Base-by-base conservation (phyloP, 495 filamentous ascomycete species). In the Friedmanniomyces endolithicus region DNA sequence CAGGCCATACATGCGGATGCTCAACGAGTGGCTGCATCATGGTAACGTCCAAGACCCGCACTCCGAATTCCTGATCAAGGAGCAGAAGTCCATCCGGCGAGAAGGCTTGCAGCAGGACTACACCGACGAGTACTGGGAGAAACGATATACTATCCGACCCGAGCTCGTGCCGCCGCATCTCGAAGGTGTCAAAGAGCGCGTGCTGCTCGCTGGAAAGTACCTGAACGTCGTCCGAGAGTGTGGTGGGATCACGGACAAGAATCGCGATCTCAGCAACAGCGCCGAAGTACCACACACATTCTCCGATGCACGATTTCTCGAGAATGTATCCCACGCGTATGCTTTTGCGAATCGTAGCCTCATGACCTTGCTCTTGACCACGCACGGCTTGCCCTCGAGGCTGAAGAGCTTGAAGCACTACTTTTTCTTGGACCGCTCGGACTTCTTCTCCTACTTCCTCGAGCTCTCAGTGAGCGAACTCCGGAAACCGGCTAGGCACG, bases 61-160 rank as follows among this genome's bases (percentile, higher is more conserved):
- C 66, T 80, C 78, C 12, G 92, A 98, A 66, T 98, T 98, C 64
- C 71, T 98, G 35, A 82, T 98, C 58, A 94, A 88, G 59, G 92
- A 98, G 67, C 89, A 95, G 65, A 90, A 90, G 69, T 92, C 88
- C 63, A 97, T 98, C 62, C 83, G 83, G 51, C 79, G 92, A 19
- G 94, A 96, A 63, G 78, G 85, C 62, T 71, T 98, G 11, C 88
- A 96, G 65, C 82, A 95, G 63, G 92, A 98, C 69, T 98, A 96
- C 62, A 97, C 90, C 0, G 92, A 98, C 64, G 92, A 97, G 61
- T 98, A 98, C 68, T 98, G 92, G 92, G 92, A 97, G 64, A 88
- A 95, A 67, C 77, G 92, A 53, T 98, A 98, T 62, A 95, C 89
- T 12, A 87, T 97, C 56, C 81, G 92, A 40, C 86, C 94, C 41